A percentile compares a stretch with the other conserved stretches of the same genome.
Conservation (phyloP, 2,329 filamentous ascomycete genomes). For the Alternaria hordeiaustralica region DNA sequence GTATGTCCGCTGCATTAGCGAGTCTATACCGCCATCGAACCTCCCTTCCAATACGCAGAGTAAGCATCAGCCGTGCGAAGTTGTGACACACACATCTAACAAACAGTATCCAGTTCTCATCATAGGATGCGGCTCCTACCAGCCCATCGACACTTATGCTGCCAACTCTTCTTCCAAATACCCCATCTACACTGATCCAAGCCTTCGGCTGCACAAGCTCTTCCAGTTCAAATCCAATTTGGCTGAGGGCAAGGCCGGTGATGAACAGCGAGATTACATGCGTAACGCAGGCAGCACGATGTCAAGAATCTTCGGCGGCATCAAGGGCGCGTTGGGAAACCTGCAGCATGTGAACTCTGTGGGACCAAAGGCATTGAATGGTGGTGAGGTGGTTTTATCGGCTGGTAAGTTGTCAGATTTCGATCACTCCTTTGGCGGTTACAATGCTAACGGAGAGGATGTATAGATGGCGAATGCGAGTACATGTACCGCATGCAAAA, state of each 20-base stretch:
- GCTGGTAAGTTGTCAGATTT: conserved; percentile 12
- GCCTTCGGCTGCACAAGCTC: conserved; percentile 23
- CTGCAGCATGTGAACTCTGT: conserved; percentile 26
- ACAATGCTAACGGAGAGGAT: neutral
- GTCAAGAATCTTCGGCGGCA: conserved; percentile 19
- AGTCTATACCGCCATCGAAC: conserved; percentile 24
- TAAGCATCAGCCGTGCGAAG: conserved; percentile 3
- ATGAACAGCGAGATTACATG: conserved; percentile 32
- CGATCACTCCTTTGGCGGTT: neutral
- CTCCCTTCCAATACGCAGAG: conserved; percentile 27
- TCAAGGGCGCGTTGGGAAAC: conserved; percentile 25
- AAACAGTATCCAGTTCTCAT: conserved; percentile 20
- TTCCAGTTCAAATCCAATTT: conserved; percentile 31
- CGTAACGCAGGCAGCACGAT: conserved; percentile 21
- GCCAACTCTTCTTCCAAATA: conserved; percentile 22
- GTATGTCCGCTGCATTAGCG: conserved; percentile 27
- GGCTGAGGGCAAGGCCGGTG: conserved; percentile 15
- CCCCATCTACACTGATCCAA: conserved; percentile 33
- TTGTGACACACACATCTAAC: neutral
- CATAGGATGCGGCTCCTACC: conserved; percentile 30
- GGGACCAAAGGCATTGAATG: conserved; percentile 32
- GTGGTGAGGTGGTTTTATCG: conserved; percentile 28
- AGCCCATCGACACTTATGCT: conserved; percentile 31
- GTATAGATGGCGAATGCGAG: conserved; percentile 28
- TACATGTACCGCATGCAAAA: conserved; percentile 38